Percentiles rank a stretch among this genome's conserved stretches.
phyloP scores from a whole-genome alignment of 768 basidiomycete species.

The Russula sp. region DNA sequence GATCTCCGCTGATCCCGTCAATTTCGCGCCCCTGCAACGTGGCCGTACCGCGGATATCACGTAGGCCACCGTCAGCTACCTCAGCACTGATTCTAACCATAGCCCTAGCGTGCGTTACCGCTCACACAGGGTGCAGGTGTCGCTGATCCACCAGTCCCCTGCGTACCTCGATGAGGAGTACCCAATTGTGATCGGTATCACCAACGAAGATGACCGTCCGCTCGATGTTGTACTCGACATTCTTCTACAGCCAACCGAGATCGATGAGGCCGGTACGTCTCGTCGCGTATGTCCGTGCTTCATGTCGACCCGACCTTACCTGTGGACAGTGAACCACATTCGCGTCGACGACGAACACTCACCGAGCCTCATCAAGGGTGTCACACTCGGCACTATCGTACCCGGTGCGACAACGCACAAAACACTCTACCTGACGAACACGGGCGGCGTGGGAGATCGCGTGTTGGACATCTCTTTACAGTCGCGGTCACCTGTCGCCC shows the following conservation, averaged over 20 bases:
- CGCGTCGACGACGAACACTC: constrained; percentile 58
- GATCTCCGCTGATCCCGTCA: constrained; percentile 45
- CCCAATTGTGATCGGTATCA: constrained; percentile 63
- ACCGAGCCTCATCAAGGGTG: constrained; percentile 65
- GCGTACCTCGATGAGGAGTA: constrained; percentile 81
- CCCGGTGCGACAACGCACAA: constrained; percentile 55
- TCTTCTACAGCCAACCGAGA: constrained; percentile 73
- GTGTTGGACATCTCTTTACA: constrained; percentile 78
- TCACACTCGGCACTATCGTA: constrained; percentile 56
- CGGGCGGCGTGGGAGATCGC: constrained; percentile 62
- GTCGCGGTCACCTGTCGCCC: constrained; percentile 37
- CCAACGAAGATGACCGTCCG: constrained; percentile 63
- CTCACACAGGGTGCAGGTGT: constrained; percentile 51
- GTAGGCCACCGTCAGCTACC: constrained; percentile 34
- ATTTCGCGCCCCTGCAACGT: constrained; percentile 48
- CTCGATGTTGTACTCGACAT: constrained; percentile 68
- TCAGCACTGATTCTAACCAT: constrained; percentile 9
- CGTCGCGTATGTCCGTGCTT: neutral
- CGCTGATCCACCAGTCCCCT: constrained; percentile 53
- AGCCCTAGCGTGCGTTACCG: constrained; percentile 53
- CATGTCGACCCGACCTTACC: neutral
- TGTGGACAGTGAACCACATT: constrained; percentile 50
- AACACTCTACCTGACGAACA: constrained; percentile 55
- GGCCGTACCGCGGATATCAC: constrained; percentile 41
- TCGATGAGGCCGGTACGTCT: constrained; percentile 60